Conservation (phyloP, 2,329 filamentous ascomycete genomes). For the Trichoderma breve region DNA sequence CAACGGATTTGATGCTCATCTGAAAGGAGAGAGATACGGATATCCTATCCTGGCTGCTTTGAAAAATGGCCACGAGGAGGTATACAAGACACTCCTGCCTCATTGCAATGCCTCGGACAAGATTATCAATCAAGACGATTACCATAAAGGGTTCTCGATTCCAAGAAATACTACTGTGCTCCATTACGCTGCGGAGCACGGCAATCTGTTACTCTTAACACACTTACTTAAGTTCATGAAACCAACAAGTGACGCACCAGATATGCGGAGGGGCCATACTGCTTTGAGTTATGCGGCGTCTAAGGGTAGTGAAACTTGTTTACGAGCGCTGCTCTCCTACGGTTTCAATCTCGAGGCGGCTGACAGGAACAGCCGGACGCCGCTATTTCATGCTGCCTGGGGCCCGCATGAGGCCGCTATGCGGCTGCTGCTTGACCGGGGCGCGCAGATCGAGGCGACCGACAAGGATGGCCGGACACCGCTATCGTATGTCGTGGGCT, state of each 20-base stretch:
- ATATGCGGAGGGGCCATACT: not conserved
- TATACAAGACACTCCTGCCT: not conserved
- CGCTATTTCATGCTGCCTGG: fast-evolving
- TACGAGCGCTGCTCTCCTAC: not conserved
- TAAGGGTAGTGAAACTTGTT: not conserved
- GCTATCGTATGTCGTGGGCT: too few species aligned
- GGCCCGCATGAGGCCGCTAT: not conserved
- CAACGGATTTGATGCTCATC: not conserved
- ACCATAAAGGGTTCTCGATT: not conserved
- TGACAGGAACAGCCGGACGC: not conserved
- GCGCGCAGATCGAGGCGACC: too few species aligned
- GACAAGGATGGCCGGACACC: too few species aligned
- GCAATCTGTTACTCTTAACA: not conserved
- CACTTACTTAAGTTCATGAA: not conserved
- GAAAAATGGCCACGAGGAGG: not conserved
- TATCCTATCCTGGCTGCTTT: not conserved
- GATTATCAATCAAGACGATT: not conserved
- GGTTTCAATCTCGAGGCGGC: not conserved
- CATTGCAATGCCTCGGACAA: not conserved
- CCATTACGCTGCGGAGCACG: not conserved
- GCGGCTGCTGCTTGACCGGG: not conserved
- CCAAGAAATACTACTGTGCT: not conserved
- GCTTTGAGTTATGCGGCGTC: not conserved
- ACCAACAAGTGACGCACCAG: not conserved
- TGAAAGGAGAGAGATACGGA: not conserved